A percentile compares a stretch with the other conserved stretches of the same genome.
These are phyloP conservation scores for Vitis vinifera DNA, from an alignment of 164 flowering plant genomes.

Conservation along the genomic window ASM3070453v1 NC_081816.1:401001-401500, in stretches of 20 bases:
- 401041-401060: conserved; percentile 98
- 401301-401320: too few relatives aligned
- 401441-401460: too few relatives aligned
- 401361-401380: too few relatives aligned
- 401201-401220: conserved; percentile 67
- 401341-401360: too few relatives aligned
- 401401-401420: too few relatives aligned
- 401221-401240: not conserved
- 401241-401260: not conserved
- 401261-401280: too few relatives aligned
- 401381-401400: too few relatives aligned
- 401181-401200: conserved; percentile 97
- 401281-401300: too few relatives aligned
- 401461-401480: too few relatives aligned
- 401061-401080: conserved; percentile 80
- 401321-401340: too few relatives aligned
- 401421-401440: too few relatives aligned
- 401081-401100: conserved; percentile 79
- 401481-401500: too few relatives aligned
- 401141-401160: conserved; percentile 56
- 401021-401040: conserved; percentile 67
- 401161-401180: conserved; percentile 74
- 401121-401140: conserved; percentile 69
- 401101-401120: conserved; percentile 69
- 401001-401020: conserved; percentile 44